Evolutionary conservation across 495 filamentous ascomycete genomes (phyloP).

Genomic region (Talaromyces wortmannii): DNA sequence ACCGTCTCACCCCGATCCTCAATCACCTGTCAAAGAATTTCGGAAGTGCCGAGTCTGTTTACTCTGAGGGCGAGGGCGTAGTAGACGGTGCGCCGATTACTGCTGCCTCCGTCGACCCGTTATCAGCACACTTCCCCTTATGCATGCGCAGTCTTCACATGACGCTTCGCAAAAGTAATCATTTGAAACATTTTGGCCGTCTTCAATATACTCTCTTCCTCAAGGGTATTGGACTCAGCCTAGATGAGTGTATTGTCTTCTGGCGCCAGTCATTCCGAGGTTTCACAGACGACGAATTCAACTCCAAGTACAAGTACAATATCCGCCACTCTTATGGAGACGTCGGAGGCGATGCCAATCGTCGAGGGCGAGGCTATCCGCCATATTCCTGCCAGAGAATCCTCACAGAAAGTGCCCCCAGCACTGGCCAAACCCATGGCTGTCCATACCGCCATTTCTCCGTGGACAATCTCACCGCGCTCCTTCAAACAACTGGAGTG

Average conservation of each 20-base stretch:
- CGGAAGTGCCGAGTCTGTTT: conserved; percentile 77
- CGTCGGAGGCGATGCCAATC: conserved; percentile 86
- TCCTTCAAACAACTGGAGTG: conserved; percentile 71
- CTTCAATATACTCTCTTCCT: conserved; percentile 96
- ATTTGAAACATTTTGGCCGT: conserved; percentile 89
- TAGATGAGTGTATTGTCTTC: conserved; percentile 91
- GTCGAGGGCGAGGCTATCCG: conserved; percentile 76
- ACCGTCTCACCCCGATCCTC: conserved; percentile 89
- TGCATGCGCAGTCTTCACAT: conserved; percentile 92
- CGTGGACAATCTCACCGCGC: conserved; percentile 69
- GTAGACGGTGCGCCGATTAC: conserved; percentile 65
- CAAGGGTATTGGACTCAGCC: conserved; percentile 87
- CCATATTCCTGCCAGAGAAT: conserved; percentile 94
- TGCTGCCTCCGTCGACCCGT: conserved; percentile 71
- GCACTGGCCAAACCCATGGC: conserved; percentile 80
- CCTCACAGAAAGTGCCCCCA: conserved; percentile 75
- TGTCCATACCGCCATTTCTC: conserved; percentile 94
- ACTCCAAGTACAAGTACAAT: conserved; percentile 96
- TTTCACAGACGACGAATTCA: conserved; percentile 85
- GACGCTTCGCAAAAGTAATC: conserved; percentile 72
- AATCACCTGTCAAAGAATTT: conserved; percentile 90
- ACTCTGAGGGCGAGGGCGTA: conserved; percentile 51
- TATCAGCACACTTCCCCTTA: conserved; percentile 82
- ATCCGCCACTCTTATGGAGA: conserved; percentile 90
- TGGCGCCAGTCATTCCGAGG: conserved; percentile 82